Evolutionary conservation across 441 rosid species (phyloP).

Genomic region (Gossypium trilobum): DNA sequence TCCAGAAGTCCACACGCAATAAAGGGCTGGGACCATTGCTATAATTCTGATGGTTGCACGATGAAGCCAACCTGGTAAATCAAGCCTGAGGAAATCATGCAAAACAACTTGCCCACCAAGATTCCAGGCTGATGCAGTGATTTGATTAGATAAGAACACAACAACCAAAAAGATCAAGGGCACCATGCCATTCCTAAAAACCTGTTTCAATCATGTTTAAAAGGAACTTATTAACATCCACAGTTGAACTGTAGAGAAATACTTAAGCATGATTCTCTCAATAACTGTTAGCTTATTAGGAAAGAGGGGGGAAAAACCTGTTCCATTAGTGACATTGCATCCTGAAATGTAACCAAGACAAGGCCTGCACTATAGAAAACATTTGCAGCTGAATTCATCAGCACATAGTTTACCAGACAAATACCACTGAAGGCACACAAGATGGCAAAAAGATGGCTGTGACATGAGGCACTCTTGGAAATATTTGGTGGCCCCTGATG

Average conservation of each 20-base stretch:
- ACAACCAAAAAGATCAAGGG: constrained; percentile 49
- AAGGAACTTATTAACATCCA: constrained; percentile 17
- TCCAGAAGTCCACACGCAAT: constrained; percentile 80
- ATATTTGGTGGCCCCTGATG: constrained; percentile 36
- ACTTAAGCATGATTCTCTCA: not conserved
- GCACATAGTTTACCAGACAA: constrained; percentile 61
- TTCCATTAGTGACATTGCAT: constrained; percentile 79
- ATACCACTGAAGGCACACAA: constrained; percentile 62
- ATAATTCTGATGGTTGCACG: constrained; percentile 69
- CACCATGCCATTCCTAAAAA: constrained; percentile 55
- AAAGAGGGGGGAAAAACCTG: constrained; percentile 41
- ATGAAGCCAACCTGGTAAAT: constrained; percentile 87
- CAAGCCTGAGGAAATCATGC: constrained; percentile 61
- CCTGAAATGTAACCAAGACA: constrained; percentile 73
- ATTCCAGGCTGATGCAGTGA: constrained; percentile 69
- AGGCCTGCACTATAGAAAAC: constrained; percentile 72
- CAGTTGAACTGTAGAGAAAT: not conserved
- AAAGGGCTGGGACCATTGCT: constrained; percentile 73
- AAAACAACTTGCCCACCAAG: constrained; percentile 63
- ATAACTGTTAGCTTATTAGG: not conserved
- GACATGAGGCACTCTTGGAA: constrained; percentile 53
- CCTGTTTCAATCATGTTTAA: constrained; percentile 33
- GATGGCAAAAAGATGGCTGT: constrained; percentile 65
- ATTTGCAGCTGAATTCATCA: constrained; percentile 76
- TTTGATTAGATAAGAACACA: constrained; percentile 64